Evolutionary conservation across 2,329 filamentous ascomycete genomes (phyloP).

Genomic region (Pseudopithomyces chartarum): DNA sequence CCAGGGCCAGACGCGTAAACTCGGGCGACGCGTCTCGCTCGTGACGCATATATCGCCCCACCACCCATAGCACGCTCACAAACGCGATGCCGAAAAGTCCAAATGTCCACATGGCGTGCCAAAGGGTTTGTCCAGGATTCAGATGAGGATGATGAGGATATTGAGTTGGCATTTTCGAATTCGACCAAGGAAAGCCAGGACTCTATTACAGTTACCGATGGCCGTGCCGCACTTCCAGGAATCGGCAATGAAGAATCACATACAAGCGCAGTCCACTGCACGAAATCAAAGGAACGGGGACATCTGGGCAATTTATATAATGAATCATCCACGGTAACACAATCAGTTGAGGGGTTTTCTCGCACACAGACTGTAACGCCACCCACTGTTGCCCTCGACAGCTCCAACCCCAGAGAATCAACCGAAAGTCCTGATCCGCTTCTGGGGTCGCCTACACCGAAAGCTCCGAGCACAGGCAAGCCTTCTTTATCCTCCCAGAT

Average conservation of each 20-base stretch:
- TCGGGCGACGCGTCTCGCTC: constrained; percentile 30
- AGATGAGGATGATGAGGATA: constrained; percentile 52
- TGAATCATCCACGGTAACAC: constrained; percentile 30
- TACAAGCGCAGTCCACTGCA: not conserved
- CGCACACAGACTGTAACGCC: not conserved
- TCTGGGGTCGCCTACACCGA: constrained; percentile 22
- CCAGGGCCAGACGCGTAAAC: constrained; percentile 15
- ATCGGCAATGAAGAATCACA: not conserved
- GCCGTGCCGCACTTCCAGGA: constrained; percentile 2
- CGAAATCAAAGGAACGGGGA: not conserved
- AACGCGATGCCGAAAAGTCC: constrained; percentile 42
- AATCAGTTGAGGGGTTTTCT: constrained; percentile 4
- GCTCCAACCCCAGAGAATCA: constrained; percentile 6
- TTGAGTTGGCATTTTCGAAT: constrained; percentile 27
- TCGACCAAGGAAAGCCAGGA: constrained; percentile 11
- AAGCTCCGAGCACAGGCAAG: not conserved
- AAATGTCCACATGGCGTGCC: constrained; percentile 57
- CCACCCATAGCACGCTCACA: constrained; percentile 14
- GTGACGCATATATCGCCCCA: constrained; percentile 16
- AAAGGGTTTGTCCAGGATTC: constrained; percentile 57
- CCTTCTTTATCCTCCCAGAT: constrained; percentile 15
- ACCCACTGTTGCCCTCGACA: not conserved
- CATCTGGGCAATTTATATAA: constrained; percentile 1
- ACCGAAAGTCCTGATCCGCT: constrained; percentile 41
- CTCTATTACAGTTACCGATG: constrained; percentile 26